Base-by-base conservation (phyloP, 768 basidiomycete species). In the Pholiota conissans region DNA sequence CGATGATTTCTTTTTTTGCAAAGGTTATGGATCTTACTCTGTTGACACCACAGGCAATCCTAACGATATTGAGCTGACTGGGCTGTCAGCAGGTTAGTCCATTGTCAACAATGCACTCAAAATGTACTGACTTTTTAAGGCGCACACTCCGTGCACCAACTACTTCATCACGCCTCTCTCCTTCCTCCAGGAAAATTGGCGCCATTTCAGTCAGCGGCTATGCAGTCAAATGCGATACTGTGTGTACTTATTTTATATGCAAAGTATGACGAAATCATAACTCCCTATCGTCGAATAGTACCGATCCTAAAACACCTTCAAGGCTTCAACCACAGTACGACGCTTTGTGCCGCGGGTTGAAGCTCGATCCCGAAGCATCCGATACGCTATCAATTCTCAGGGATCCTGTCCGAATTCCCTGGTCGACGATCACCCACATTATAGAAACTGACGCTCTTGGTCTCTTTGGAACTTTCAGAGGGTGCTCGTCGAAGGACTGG, bases 221-320 rank as follows among this genome's bases (percentile, higher is more conserved):
- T 91, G 14, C 88, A 90, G 64, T 92, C 90, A 7, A 93, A 92
- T 62, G 85, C 87, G 1, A 86, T 93, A 6, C 65, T 87, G 83
- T 89, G 63, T 49, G 83, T 45, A 24, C 24, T 22, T 10, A 45
- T 22, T 71, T n/a, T 24, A 24, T 54, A 30, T 37, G 37, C 5
- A 20, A 39, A 16, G 32, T 56, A 18, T 27, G 4, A 28, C 16
- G n/a, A 34, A 24, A 32, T 16, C 20, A 46, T 22, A 51, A 22
- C 24, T 34, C 35, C n/a, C 22, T 32, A 9, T 24, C 16, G 13
- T 24, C 35, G 1, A 32, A 9, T 45, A 83, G 84, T 30, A 75
- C 76, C 5, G 77, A 78, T 48, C 87, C 89, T 0, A 85, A 87
- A 68, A 82, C 87, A 0, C 80, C 82, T 0, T 60, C 71, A 5